These are phyloP conservation scores for Trichoderma polysporum DNA, from an alignment of 2,329 filamentous ascomycete species.

Conservation along the genomic window DNA sequence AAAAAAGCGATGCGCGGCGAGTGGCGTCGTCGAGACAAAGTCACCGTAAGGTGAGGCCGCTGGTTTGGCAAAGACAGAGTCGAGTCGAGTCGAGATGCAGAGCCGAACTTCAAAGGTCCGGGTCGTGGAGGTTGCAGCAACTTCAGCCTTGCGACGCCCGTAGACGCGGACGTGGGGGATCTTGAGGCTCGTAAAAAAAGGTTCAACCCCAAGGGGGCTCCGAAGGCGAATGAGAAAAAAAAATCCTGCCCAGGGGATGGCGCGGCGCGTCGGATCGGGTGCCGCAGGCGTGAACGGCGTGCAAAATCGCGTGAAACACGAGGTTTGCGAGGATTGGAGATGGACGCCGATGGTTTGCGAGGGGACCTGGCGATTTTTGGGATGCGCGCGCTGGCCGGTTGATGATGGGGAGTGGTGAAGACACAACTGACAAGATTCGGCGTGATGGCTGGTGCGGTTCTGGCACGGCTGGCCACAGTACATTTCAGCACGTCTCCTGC, in stretches of 20 bases:
- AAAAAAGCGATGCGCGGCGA: constrained; percentile 23
- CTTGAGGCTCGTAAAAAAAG: constrained; percentile 14
- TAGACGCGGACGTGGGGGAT: constrained; percentile 25
- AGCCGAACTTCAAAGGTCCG: neutral
- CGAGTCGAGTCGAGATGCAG: neutral
- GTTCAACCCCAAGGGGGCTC: constrained; percentile 18
- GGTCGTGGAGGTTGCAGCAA: constrained; percentile 4
- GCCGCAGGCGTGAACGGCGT: constrained; percentile 44
- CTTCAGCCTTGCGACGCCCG: constrained; percentile 21
- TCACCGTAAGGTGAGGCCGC: constrained; percentile 32
- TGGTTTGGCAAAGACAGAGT: constrained; percentile 24
- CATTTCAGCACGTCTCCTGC: constrained; percentile 45
- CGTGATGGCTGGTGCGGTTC: constrained; percentile 49
- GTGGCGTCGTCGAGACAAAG: constrained; percentile 24
- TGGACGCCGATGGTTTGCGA: constrained; percentile 59
- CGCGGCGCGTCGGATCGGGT: constrained; percentile 44
- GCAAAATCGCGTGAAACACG: constrained; percentile 55
- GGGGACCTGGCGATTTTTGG: constrained; percentile 61
- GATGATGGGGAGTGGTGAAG: constrained; percentile 55
- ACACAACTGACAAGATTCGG: constrained; percentile 52
- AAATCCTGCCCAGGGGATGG: constrained; percentile 46
- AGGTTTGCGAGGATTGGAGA: constrained; percentile 53
- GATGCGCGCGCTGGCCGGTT: constrained; percentile 57
- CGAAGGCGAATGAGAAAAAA: constrained; percentile 27
- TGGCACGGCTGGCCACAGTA: constrained; percentile 40